phyloP scores from a whole-genome alignment of 2,329 filamentous ascomycete genomes.

The Paraphaeosphaeria sporulosa region DNA sequence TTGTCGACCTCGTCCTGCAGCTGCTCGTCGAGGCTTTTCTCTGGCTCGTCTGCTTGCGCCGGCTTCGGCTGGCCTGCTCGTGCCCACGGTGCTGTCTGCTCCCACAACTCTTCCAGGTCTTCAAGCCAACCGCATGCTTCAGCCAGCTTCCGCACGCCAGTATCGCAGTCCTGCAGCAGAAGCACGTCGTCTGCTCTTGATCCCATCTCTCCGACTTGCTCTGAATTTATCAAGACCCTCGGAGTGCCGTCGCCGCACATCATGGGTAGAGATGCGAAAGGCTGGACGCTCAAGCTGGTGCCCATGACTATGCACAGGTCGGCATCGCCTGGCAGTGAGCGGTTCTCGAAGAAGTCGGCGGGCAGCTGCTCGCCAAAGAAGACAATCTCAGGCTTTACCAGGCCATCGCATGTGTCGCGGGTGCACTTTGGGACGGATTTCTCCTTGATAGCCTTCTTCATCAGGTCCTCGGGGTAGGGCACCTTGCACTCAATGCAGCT shows the following conservation, averaged over 20 bases:
- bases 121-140: constrained; percentile 83
- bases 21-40: constrained; percentile 61
- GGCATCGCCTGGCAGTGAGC: constrained; percentile 64
- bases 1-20: constrained; percentile 66
- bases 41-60: constrained; percentile 33
- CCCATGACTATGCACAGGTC: constrained; percentile 88
- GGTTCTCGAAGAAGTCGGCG: constrained; percentile 67
- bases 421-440: constrained; percentile 76
- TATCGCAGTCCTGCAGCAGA: constrained; percentile 82
- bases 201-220: constrained; percentile 81
- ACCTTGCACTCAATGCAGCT: constrained; percentile 87
- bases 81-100: constrained; percentile 64
- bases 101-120: constrained; percentile 82
- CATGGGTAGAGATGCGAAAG: constrained; percentile 82
- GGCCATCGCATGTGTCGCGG: constrained; percentile 69
- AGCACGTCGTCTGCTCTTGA: constrained; percentile 83
- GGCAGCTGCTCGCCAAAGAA: constrained; percentile 87
- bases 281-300: constrained; percentile 85
- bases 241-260: constrained; percentile 70
- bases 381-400: constrained; percentile 94
- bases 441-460: constrained; percentile 72
- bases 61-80: constrained; percentile 55
- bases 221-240: constrained; percentile 85
- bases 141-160: constrained; percentile 79
- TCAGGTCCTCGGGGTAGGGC: constrained; percentile 74